Base-by-base conservation (phyloP, 2,329 filamentous ascomycete species). In the Orbilia quercus region DNA sequence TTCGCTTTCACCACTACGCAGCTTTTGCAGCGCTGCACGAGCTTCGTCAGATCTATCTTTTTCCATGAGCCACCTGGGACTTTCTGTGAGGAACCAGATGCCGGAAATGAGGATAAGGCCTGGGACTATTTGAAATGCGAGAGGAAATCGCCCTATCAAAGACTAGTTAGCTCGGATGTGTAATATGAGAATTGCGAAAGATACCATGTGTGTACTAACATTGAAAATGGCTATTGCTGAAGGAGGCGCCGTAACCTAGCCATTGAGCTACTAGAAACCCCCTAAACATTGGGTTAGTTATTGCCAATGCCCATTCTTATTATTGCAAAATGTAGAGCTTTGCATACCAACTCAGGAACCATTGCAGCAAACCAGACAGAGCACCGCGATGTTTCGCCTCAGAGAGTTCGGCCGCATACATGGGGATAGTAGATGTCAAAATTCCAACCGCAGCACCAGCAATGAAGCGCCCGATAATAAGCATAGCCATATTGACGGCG, bases 381-480 rank as follows among this genome's bases (percentile, higher is more conserved):
- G 18, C 23, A 50, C 51, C 42, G 50, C 57, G 36, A 58, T 58
- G 65, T 59, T 71, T 40, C 69, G 73, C 75, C 42, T 86, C 83
- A 0, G 87, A 86, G 60, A 86, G 84, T 78, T 89, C 88, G 7
- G 87, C 85, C 67, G 88, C 87, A 78, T 89, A 89, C 34, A 87
- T 84, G 1, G 87, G 88, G 1, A 89, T 85, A 1, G 84, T 85
- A 78, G 86, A 87, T 16, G 83, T 85, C 75, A 88, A 82, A 16
- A 85, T 78, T 9, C 86, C 87, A 47, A 88, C 84, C 1, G 86
- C 86, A 77, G 85, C 83, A 3, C 86, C 86, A 31, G 84, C 86
- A 66, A 88, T 82, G 76, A 88, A 85, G 9, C 88, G 85, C 0
- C 87, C 86, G 6, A 84, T 82, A 63, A 83, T 82, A 77, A 84